These are phyloP conservation scores for Fraxinus platypoda DNA, from an alignment of 305 asterid genomes.

Conservation along the genomic window DNA sequence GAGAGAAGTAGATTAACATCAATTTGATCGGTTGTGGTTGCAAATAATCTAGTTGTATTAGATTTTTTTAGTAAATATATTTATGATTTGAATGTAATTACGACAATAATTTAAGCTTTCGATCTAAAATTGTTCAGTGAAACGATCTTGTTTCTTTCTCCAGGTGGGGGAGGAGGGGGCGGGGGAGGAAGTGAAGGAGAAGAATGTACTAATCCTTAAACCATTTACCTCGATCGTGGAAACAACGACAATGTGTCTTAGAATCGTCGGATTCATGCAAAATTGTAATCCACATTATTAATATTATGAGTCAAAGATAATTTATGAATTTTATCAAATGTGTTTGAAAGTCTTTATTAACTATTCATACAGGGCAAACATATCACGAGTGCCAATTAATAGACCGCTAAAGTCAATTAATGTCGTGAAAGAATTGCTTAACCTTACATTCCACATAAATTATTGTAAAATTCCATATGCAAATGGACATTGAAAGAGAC, in stretches of 20 bases:
- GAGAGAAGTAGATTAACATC: background rate
- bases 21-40: background rate
- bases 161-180: too few relatives aligned
- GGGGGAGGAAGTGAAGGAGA: too few relatives aligned
- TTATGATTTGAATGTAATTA: background rate
- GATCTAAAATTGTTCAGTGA: background rate
- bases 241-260: background rate
- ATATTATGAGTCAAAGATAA: background rate
- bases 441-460: background rate
- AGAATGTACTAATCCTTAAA: background rate
- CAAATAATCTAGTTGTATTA: background rate
- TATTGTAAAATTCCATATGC: background rate
- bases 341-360: background rate
- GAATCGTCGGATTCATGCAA: background rate
- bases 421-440: background rate
- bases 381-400: background rate
- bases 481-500: conserved; percentile 1
- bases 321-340: background rate
- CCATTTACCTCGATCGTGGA: background rate
- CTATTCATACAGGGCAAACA: background rate
- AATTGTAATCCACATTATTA: background rate
- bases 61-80: background rate
- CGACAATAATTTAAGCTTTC: background rate
- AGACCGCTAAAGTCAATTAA: background rate
- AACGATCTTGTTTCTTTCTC: too few relatives aligned